Percentiles rank a stretch among this genome's conserved stretches.
Evolutionary conservation across 805 yeast genomes (phyloP).

Genomic region (Saturnispora mendoncae): DNA sequence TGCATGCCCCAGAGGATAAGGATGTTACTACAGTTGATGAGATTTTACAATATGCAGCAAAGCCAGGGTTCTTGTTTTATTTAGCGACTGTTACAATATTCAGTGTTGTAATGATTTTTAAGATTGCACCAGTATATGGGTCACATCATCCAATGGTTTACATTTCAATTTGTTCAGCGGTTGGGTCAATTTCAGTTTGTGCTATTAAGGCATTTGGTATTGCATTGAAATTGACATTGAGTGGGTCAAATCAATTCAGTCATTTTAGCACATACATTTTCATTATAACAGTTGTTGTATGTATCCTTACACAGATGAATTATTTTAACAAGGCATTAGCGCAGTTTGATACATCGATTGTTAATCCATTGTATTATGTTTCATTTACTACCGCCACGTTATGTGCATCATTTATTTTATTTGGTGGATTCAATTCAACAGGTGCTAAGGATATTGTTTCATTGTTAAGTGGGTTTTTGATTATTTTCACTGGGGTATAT

Average conservation of each 20-base stretch:
- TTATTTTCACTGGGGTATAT: constrained; percentile 82
- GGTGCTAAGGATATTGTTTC: constrained; percentile 73
- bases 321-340: constrained; percentile 89
- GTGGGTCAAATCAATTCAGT: constrained; percentile 82
- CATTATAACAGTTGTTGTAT: constrained; percentile 64
- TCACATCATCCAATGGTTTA: constrained; percentile 78
- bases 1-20: constrained; percentile 93
- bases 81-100: constrained; percentile 54
- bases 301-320: constrained; percentile 88
- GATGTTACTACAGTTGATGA: constrained; percentile 85
- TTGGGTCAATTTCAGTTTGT: constrained; percentile 87
- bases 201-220: constrained; percentile 90
- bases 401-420: constrained; percentile 76
- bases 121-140: constrained; percentile 75
- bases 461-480: constrained; percentile 73
- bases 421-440: constrained; percentile 80
- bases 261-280: constrained; percentile 79
- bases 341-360: constrained; percentile 87
- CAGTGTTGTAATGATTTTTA: constrained; percentile 71
- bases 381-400: constrained; percentile 85
- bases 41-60: constrained; percentile 68
- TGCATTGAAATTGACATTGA: constrained; percentile 74
- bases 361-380: constrained; percentile 84
- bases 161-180: constrained; percentile 81
- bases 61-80: constrained; percentile 68